A percentile compares a stretch with the other conserved stretches of the same genome.
Evolutionary conservation across 2,329 filamentous ascomycete genomes (phyloP).

Genomic region (Fusarium pseudonygamai): DNA sequence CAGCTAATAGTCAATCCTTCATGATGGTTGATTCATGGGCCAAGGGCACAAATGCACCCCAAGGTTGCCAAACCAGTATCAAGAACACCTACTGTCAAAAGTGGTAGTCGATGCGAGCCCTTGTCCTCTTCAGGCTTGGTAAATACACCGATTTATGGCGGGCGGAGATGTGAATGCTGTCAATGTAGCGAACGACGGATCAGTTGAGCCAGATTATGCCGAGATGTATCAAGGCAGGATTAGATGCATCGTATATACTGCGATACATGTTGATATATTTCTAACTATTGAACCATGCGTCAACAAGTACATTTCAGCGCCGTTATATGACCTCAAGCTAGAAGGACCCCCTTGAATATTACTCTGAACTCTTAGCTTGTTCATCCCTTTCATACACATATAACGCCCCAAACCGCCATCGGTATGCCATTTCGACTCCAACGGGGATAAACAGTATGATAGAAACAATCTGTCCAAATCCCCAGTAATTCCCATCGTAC

Average conservation of each 20-base stretch:
- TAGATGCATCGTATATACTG: neutral
- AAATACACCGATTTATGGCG: neutral
- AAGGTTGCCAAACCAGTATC: neutral
- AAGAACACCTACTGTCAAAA: neutral
- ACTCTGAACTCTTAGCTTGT: neutral
- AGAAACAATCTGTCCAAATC: slow-evolving; percentile 39
- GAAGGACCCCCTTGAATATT: neutral
- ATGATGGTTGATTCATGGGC: neutral
- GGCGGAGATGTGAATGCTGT: neutral
- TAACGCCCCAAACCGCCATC: slow-evolving; percentile 16
- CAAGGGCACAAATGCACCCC: neutral
- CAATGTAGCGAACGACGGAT: neutral
- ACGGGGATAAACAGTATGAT: slow-evolving; percentile 38
- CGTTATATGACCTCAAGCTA: neutral
- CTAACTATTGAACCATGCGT: neutral
- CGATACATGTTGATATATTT: neutral
- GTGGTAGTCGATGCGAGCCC: neutral
- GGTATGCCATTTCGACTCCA: slow-evolving; percentile 28
- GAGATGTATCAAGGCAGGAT: neutral
- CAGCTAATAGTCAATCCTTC: neutral
- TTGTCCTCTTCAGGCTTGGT: neutral
- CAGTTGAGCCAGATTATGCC: neutral
- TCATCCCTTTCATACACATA: too few relatives aligned
- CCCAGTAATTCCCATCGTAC: slow-evolving; percentile 25
- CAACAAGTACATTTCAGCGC: neutral